Conservation (phyloP, 176 grass and related monocot genomes). For the Ananas comosus region DNA sequence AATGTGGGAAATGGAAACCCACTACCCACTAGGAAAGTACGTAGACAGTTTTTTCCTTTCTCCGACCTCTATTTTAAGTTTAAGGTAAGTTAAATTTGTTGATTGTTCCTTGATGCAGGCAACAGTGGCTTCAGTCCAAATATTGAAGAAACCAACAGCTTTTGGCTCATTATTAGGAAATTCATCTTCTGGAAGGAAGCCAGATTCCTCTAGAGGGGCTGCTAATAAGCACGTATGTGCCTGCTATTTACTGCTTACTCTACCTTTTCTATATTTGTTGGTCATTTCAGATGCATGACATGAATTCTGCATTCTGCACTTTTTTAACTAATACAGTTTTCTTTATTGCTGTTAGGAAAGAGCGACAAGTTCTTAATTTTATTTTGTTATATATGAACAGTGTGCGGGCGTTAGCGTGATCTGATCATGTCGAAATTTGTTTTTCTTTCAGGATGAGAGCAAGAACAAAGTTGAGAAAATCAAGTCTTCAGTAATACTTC, state of each 20-base stretch:
- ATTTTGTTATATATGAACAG: not conserved
- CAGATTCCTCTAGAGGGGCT: constrained; percentile 17
- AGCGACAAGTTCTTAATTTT: not conserved
- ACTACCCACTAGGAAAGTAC: constrained; percentile 20
- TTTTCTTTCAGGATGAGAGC: constrained; percentile 20
- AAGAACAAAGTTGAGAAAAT: constrained; percentile 41
- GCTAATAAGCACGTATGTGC: constrained; percentile 34
- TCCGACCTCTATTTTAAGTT: constrained; percentile 8
- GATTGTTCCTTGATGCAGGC: constrained; percentile 15
- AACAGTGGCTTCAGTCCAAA: constrained; percentile 35
- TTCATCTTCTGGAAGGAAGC: constrained; percentile 32
- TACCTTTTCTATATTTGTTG: constrained; percentile 2
- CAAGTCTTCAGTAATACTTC: constrained; percentile 22
- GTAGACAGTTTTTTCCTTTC: constrained; percentile 9
- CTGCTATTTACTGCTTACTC: constrained; percentile 8
- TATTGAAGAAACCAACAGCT: constrained; percentile 35
- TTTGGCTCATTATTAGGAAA: constrained; percentile 49
- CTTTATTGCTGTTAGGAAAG: no score
- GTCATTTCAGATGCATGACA: no score
- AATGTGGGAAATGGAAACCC: constrained; percentile 25
- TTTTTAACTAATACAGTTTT: no score
- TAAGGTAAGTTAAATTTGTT: not conserved
- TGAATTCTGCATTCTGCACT: no score
- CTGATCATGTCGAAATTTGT: constrained; percentile 5
- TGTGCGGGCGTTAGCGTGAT: not conserved